Conservation (phyloP, 2,329 filamentous ascomycete species). For the Pyricularia pennisetigena region DNA sequence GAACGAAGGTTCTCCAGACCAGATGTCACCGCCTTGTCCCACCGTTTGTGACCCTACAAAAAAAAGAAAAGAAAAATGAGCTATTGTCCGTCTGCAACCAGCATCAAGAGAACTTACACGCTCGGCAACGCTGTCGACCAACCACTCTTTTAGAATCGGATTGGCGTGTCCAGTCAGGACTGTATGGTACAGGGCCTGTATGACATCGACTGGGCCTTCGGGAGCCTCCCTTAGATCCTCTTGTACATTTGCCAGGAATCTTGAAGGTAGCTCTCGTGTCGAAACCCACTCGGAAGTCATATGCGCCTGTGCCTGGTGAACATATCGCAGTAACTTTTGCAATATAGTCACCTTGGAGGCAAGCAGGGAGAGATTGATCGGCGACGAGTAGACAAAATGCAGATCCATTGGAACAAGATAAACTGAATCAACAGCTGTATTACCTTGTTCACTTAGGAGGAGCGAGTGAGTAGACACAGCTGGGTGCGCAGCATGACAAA, state of each 20-base stretch:
- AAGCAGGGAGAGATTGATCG: slow-evolving; percentile 72
- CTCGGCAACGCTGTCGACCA: slow-evolving; percentile 74
- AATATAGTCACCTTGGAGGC: slow-evolving; percentile 81
- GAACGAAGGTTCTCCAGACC: slow-evolving; percentile 70
- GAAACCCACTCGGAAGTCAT: slow-evolving; percentile 78
- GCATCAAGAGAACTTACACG: slow-evolving; percentile 40
- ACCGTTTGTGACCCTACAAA: slow-evolving; percentile 74
- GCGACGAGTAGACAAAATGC: slow-evolving; percentile 69
- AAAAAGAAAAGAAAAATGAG: neutral
- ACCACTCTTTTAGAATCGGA: slow-evolving; percentile 71
- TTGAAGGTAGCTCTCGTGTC: slow-evolving; percentile 64
- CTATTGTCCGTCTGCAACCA: neutral
- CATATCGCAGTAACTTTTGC: slow-evolving; percentile 77
- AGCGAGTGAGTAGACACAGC: slow-evolving; percentile 68
- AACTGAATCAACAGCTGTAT: slow-evolving; percentile 31
- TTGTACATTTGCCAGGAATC: slow-evolving; percentile 70
- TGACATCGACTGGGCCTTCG: slow-evolving; percentile 49
- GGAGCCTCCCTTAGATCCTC: slow-evolving; percentile 60
- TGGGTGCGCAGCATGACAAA: slow-evolving; percentile 61
- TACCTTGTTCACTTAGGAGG: slow-evolving; percentile 32
- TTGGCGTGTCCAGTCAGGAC: slow-evolving; percentile 76
- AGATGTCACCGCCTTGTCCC: slow-evolving; percentile 77
- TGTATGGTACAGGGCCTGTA: slow-evolving; percentile 72
- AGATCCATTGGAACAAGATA: slow-evolving; percentile 71
- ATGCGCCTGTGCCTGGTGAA: slow-evolving; percentile 69